Evolutionary conservation across 164 flowering plant genomes (phyloP).

Genomic region (Piper betle): DNA sequence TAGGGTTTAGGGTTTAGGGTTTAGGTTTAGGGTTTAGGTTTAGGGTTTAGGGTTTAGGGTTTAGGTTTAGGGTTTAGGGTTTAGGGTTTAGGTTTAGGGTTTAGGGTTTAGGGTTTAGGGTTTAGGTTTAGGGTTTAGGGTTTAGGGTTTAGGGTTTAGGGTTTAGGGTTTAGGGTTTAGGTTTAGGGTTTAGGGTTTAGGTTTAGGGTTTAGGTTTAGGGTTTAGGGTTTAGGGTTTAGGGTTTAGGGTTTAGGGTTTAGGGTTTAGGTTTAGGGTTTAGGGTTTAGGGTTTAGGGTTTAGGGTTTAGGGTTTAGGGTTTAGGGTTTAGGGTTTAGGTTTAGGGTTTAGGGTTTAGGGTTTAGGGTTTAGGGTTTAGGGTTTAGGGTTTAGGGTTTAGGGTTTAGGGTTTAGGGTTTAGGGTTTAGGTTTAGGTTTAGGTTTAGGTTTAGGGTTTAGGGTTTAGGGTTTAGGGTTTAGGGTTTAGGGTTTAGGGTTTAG

Average conservation of each 20-base stretch:
- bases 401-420: too few species aligned
- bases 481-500: too few species aligned
- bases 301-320: too few species aligned
- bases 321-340: too few species aligned
- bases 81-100: not conserved
- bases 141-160: not conserved
- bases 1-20: not conserved
- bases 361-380: too few species aligned
- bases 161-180: not conserved
- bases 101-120: not conserved
- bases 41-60: too few species aligned
- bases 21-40: not conserved
- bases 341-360: too few species aligned
- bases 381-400: too few species aligned
- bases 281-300: slow-evolving; percentile 1
- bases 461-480: too few species aligned
- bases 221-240: slow-evolving; percentile 3
- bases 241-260: slow-evolving; percentile 5
- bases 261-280: not conserved
- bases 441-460: too few species aligned
- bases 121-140: not conserved
- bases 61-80: not conserved
- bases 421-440: too few species aligned
- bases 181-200: not conserved
- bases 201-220: slow-evolving; percentile 3